A percentile compares a stretch with the other conserved stretches of the same genome.
phyloP scores from a whole-genome alignment of 495 filamentous ascomycete species.

The Penicillium chermesinum region DNA sequence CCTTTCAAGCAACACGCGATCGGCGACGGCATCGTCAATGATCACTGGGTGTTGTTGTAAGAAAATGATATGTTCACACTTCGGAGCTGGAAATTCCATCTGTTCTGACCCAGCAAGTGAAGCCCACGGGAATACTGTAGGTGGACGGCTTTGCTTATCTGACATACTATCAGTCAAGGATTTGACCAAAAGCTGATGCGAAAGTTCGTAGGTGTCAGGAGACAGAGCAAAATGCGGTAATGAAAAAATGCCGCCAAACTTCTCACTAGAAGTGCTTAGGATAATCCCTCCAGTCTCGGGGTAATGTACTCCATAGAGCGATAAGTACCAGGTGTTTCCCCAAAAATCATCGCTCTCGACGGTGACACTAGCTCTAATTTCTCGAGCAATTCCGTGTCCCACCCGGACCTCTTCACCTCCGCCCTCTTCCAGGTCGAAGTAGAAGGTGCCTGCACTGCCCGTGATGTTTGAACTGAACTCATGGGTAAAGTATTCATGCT shows the following conservation, averaged over 20 bases:
- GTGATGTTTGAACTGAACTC: conserved; percentile 67
- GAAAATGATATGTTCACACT: conserved; percentile 86
- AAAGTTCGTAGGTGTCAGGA: conserved; percentile 58
- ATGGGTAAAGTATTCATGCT: conserved; percentile 46
- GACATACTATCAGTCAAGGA: conserved; percentile 63
- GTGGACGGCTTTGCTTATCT: conserved; percentile 49
- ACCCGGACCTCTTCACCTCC: conserved; percentile 30
- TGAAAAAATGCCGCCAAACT: conserved; percentile 83
- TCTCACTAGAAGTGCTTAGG: conserved; percentile 83
- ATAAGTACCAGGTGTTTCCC: conserved; percentile 68
- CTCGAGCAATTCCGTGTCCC: conserved; percentile 41
- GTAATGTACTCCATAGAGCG: conserved; percentile 78
- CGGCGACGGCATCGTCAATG: conserved; percentile 30
- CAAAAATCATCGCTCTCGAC: conserved; percentile 63
- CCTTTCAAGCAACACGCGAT: conserved; percentile 48
- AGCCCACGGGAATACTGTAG: conserved; percentile 57
- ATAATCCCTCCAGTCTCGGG: conserved; percentile 68
- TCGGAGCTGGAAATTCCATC: conserved; percentile 56
- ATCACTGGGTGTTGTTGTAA: conserved; percentile 68
- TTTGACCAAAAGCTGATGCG: conserved; percentile 61
- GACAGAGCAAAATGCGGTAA: conserved; percentile 77
- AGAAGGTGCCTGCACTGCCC: conserved; percentile 45
- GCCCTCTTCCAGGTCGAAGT: conserved; percentile 42
- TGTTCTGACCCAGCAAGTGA: conserved; percentile 54
- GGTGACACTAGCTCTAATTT: conserved; percentile 60